phyloP scores from a whole-genome alignment of 805 yeast genomes.

The Debaryomyces tyrocola region DNA sequence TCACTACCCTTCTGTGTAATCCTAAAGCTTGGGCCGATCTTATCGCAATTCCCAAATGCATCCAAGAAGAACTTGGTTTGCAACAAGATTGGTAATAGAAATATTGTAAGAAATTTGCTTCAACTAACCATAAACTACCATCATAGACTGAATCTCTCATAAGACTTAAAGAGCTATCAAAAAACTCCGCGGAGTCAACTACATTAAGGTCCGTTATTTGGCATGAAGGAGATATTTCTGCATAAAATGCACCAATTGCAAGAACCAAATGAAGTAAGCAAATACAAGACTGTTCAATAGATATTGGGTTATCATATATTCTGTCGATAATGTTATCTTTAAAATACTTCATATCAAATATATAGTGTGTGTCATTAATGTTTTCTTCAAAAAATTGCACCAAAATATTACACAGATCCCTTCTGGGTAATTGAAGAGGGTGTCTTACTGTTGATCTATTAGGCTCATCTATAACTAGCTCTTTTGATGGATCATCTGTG shows the following conservation, averaged over 20 bases:
- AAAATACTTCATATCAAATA: constrained; percentile 36
- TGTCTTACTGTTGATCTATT: constrained; percentile 12
- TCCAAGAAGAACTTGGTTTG: constrained; percentile 19
- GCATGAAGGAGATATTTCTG: constrained; percentile 19
- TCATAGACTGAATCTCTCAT: constrained; percentile 33
- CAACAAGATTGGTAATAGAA: constrained; percentile 34
- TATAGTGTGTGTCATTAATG: constrained; percentile 39
- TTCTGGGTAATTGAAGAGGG: constrained; percentile 8
- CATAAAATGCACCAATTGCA: constrained; percentile 44
- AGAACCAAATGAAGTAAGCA: constrained; percentile 39
- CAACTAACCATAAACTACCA: constrained; percentile 42
- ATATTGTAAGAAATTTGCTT: constrained; percentile 37
- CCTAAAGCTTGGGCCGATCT: constrained; percentile 13
- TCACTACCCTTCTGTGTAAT: constrained; percentile 8
- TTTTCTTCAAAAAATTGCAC: constrained; percentile 32
- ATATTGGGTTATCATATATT: constrained; percentile 30
- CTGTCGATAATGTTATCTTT: constrained; percentile 22
- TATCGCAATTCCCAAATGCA: constrained; percentile 10
- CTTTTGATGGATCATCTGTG: constrained; percentile 37
- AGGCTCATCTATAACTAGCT: too few species aligned
- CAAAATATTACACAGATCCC: not conserved
- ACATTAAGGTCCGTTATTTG: constrained; percentile 8
- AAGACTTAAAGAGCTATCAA: constrained; percentile 33
- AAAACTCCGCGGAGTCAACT: constrained; percentile 29
- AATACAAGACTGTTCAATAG: constrained; percentile 20